Base-by-base conservation (phyloP, 2,329 filamentous ascomycete species). In the Pseudogymnoascus sp. region DNA sequence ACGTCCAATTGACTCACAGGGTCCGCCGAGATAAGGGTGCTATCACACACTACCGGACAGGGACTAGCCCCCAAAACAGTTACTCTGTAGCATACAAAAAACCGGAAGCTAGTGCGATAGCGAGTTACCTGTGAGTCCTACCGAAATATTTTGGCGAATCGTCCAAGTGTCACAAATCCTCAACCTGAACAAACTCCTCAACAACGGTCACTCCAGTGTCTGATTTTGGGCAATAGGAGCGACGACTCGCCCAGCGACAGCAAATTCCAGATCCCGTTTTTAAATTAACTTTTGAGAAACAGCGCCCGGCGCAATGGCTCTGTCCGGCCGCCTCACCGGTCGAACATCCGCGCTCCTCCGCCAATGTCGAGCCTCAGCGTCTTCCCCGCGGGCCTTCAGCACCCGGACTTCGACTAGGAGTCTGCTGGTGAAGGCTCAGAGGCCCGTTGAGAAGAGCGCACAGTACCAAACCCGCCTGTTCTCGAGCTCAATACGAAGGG, bases 281-380 rank as follows among this genome's bases (percentile, higher is more conserved):
- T 57, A 29, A 34, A 57, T 57, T 57, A 57, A 57, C 12, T 36
- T 63, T 61, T 61, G 31, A 29, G 68, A 69, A 62, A 42, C 61
- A 47, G 54, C 40, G 61, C 54, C 61, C 63, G 62, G 51, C 66
- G 66, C 68, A 69, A 75, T 75, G 73, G 72, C 72, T 68, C 68
- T 73, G 63, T 70, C 70, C 45, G 68, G 64, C 63, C 72, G 72
- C 16, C 63, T 73, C 40, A 70, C 71, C 64, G 68, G 67, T 63
- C 68, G 73, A 47, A 66, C 72, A 61, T 69, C 67, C 65, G 69
- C 66, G 45, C 69, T 74, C 64, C 68, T 73, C 61, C 72, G 72
- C 65, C 70, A 73, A 66, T 65, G 67, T 63, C 68, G 70, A 62
- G 63, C 66, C 62, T 67, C 68, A 64, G 57, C 68, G 60, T 54